Percentiles rank a stretch among this genome's conserved stretches.
Evolutionary conservation across 208 protist species (phyloP).

Genomic region (Leishmania major): DNA sequence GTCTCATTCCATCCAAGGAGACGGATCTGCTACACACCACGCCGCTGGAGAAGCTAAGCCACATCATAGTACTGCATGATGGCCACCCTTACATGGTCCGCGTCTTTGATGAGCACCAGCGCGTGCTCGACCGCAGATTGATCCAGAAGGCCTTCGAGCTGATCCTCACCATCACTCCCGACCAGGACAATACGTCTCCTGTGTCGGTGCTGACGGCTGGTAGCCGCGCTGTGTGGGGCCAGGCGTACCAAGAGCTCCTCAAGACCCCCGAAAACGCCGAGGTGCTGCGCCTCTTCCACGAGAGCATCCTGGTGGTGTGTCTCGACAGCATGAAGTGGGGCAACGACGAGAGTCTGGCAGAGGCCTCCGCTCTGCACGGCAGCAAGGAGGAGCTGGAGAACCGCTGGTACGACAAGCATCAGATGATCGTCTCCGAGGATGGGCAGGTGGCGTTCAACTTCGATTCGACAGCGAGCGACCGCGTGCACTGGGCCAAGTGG

Average conservation of each 20-base stretch:
- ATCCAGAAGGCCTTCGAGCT: constrained; percentile 77
- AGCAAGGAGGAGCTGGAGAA: constrained; percentile 82
- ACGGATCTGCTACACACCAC: constrained; percentile 61
- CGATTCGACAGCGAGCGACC: constrained; percentile 78
- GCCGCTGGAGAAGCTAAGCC: constrained; percentile 63
- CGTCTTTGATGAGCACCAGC: constrained; percentile 67
- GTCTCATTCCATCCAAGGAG: constrained; percentile 70
- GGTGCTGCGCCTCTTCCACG: constrained; percentile 65
- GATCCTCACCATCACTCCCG: constrained; percentile 78
- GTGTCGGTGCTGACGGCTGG: constrained; percentile 87
- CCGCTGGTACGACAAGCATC: constrained; percentile 94
- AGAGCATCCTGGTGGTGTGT: constrained; percentile 80
- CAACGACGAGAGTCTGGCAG: constrained; percentile 37
- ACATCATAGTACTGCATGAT: constrained; percentile 86
- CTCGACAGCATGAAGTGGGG: constrained; percentile 70
- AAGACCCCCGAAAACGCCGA: constrained; percentile 76
- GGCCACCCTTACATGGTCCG: constrained; percentile 75
- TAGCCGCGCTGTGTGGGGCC: constrained; percentile 74
- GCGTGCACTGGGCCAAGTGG: constrained; percentile 84
- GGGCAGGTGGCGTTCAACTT: constrained; percentile 89
- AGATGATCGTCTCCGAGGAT: constrained; percentile 88
- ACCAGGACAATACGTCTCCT: constrained; percentile 77
- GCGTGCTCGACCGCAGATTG: constrained; percentile 37
- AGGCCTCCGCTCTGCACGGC: constrained; percentile 71
- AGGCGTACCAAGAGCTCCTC: constrained; percentile 82